A percentile compares a stretch with the other conserved stretches of the same genome.
These are phyloP conservation scores for Bromus sterilis DNA, from an alignment of 176 grass and related monocot species.

Conservation along the genomic window DNA sequence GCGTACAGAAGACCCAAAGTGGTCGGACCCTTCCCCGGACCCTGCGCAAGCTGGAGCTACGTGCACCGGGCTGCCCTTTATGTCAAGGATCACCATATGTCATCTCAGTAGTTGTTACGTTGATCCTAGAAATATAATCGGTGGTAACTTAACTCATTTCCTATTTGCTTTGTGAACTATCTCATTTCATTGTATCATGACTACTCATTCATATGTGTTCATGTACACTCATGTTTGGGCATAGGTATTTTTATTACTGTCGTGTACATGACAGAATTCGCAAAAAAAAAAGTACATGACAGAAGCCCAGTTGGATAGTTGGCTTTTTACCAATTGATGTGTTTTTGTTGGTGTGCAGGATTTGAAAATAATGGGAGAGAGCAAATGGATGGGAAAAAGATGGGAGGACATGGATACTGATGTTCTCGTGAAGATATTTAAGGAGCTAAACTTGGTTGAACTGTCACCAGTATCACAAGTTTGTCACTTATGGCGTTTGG, in stretches of 20 bases:
- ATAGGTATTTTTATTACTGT: not conserved
- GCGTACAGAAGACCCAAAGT: too few species aligned
- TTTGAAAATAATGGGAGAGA: conserved; percentile 56
- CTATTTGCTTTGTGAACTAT: not conserved
- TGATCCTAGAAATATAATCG: not conserved
- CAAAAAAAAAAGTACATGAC: too few species aligned
- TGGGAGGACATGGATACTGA: conserved; percentile 99
- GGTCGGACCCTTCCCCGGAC: too few species aligned
- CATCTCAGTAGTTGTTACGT: not conserved
- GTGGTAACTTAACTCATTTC: not conserved
- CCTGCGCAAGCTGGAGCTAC: too few species aligned
- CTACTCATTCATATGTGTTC: not conserved
- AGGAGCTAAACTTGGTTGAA: conserved; percentile 87
- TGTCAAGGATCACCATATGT: not conserved
- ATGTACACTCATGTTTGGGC: not conserved
- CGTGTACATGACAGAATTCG: not conserved
- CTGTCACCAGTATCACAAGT: conserved; percentile 79
- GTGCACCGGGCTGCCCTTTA: too few species aligned
- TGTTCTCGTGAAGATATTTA: conserved; percentile 97
- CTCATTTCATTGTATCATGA: not conserved
- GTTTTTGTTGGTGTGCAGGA: conserved; percentile 24
- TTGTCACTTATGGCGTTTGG: conserved; percentile 66
- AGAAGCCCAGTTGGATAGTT: not conserved
- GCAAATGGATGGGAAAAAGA: conserved; percentile 67
- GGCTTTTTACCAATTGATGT: conserved; percentile 6